Percentiles rank a stretch among this genome's conserved stretches.
Conservation (phyloP, 371 early-diverging fungal species). For the Fennellomyces sp. region DNA sequence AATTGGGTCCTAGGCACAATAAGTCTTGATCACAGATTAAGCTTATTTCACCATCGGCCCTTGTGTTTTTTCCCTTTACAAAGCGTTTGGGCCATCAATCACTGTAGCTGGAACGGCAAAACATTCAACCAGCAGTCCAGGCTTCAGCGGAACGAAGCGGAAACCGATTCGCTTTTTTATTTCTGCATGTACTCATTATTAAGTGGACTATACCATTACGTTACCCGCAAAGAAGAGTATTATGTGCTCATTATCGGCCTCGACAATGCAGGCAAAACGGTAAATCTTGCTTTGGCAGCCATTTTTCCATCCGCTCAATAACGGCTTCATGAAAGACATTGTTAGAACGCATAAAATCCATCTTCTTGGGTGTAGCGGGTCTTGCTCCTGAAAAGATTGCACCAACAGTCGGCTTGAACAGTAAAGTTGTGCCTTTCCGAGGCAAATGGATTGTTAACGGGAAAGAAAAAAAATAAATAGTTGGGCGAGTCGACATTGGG, state of each 20-base stretch:
- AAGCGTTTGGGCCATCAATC: too few relatives aligned
- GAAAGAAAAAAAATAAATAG: slow-evolving; percentile 36
- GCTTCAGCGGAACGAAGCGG: too few relatives aligned
- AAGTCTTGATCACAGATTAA: too few relatives aligned
- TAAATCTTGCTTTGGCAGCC: slow-evolving; percentile 29
- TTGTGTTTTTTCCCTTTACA: too few relatives aligned
- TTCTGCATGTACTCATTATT: slow-evolving; percentile 86
- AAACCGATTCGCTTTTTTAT: not conserved
- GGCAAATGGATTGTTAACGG: not conserved
- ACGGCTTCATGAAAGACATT: slow-evolving; percentile 61
- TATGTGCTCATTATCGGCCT: slow-evolving; percentile 94
- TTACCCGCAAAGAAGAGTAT: slow-evolving; percentile 89
- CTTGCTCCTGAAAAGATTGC: slow-evolving; percentile 89
- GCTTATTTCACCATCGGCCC: too few relatives aligned
- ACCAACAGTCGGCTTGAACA: slow-evolving; percentile 95
- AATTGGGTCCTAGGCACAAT: too few relatives aligned
- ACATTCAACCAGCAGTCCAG: too few relatives aligned
- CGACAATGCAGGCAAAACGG: slow-evolving; percentile 97
- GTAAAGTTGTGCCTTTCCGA: slow-evolving; percentile 34
- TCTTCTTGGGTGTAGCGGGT: slow-evolving; percentile 69
- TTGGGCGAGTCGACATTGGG: slow-evolving; percentile 78
- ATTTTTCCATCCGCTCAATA: not conserved
- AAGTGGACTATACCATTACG: slow-evolving; percentile 84
- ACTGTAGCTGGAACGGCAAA: too few relatives aligned
- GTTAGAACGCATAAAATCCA: slow-evolving; percentile 82